Conservation (phyloP, 1,284 basidiomycete genomes). For the Anthracocystis walkeri region DNA sequence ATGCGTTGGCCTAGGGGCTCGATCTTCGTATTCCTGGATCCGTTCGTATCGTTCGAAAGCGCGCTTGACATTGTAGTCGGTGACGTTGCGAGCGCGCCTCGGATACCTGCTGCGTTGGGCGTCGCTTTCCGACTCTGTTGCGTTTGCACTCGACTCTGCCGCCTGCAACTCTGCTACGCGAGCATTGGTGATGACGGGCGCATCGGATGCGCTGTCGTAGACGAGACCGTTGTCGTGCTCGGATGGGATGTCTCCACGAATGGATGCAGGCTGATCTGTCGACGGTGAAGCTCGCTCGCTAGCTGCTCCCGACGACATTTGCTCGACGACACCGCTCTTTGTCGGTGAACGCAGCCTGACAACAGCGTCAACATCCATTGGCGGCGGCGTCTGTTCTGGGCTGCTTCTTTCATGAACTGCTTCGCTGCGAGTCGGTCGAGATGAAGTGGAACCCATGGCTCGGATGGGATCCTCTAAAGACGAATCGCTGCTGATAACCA, state of each 20-base stretch:
- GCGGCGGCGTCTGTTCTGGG: background rate
- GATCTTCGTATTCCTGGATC: background rate
- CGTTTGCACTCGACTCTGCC: conserved; percentile 14
- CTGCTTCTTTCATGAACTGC: background rate
- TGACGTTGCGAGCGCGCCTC: conserved; percentile 28
- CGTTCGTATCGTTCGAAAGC: conserved; percentile 24
- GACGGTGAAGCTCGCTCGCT: conserved; percentile 3
- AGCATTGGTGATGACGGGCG: conserved; percentile 12
- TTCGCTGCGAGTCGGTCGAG: background rate
- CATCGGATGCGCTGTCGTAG: conserved; percentile 15
- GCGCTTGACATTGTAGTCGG: conserved; percentile 38
- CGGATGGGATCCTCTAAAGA: background rate
- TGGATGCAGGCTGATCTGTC: background rate
- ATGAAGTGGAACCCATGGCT: background rate
- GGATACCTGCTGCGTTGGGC: conserved; percentile 32
- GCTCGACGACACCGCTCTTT: background rate
- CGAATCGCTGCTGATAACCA: conserved; percentile 23
- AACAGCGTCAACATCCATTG: background rate
- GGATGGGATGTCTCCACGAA: background rate
- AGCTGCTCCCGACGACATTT: background rate
- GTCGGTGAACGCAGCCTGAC: background rate
- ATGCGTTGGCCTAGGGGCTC: background rate
- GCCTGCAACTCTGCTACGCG: conserved; percentile 4
- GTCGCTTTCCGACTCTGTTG: conserved; percentile 23
- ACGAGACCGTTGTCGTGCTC: background rate